Evolutionary conservation across 1,139 yeast genomes (phyloP), one percentile per base, ranked within the genome.

Genomic region (Arxiozyma heterogenica): DNA sequence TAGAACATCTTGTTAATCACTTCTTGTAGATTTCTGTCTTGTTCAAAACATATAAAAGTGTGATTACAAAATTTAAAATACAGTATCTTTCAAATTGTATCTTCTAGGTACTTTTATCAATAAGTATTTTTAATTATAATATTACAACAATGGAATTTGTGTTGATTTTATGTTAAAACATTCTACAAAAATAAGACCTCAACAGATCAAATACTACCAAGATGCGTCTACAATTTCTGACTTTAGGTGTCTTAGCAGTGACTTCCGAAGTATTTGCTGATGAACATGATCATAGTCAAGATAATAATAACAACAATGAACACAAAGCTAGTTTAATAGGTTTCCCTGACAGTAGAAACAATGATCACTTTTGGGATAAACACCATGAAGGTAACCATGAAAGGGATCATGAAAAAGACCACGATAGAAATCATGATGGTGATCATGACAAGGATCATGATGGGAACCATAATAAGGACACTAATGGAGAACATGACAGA

Each of bases 201-300:
- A 38, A 22, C 4, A 46, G 17, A 25, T 18, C 42, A 23, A 41
- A 20, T 25, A 21, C 38, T 6, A 44, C 38, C n/a, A 43, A n/a
- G n/a, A 51, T 51, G 53, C 53, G 47, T 42, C 17, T 41, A 21
- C 41, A 44, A 23, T 30, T 45, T n/a, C 21, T 50, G n/a, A 43
- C 53, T 22, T 47, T 49, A 21, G 44, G 53, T n/a, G 47, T 49
- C 44, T 27, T 53, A n/a, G 48, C 51, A 15, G 44, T 50, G 11
- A 44, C 55, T 18, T 39, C 55, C 12, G 41, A 43, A 39, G 51
- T 44, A 9, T 25, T 51, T 5, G 53, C 53, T 18, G 48, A 43
- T 20, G 53, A 51, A 23, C 42, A 51, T 15, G 39, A 51, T 18
- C 21, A 41, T 15, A 22, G 46, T 41, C 12, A 49, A 6, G 41